Evolutionary conservation across 2,329 filamentous ascomycete species (phyloP).

Genomic region (Podosphaera aphanis): DNA sequence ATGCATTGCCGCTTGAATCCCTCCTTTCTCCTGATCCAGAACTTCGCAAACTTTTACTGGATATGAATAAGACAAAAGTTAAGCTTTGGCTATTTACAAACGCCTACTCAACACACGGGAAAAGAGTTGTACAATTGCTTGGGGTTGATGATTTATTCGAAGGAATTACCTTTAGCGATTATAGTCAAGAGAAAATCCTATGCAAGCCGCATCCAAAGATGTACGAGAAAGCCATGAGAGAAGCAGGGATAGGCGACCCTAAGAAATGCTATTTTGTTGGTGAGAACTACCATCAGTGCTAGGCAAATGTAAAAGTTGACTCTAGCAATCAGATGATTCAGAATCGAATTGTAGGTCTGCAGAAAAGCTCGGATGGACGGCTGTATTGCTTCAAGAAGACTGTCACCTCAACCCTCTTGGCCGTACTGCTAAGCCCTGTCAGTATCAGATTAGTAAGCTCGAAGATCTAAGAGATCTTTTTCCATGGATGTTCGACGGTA

Average conservation of each 20-base stretch:
- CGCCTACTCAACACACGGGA: slow-evolving; percentile 74
- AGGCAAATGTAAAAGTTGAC: background rate
- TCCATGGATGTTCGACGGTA: slow-evolving; percentile 63
- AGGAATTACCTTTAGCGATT: slow-evolving; percentile 87
- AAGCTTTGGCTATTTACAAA: slow-evolving; percentile 91
- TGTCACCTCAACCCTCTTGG: slow-evolving; percentile 32
- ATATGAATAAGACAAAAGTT: slow-evolving; percentile 65
- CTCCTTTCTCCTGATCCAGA: slow-evolving; percentile 60
- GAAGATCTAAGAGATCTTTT: slow-evolving; percentile 55
- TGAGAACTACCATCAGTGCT: slow-evolving; percentile 23
- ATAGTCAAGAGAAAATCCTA: slow-evolving; percentile 44
- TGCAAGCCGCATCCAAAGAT: slow-evolving; percentile 73
- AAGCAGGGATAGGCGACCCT: slow-evolving; percentile 45
- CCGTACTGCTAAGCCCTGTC: slow-evolving; percentile 40
- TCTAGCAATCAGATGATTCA: slow-evolving; percentile 47
- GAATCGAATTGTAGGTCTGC: slow-evolving; percentile 59
- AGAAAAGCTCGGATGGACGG: slow-evolving; percentile 61
- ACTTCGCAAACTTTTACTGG: slow-evolving; percentile 52
- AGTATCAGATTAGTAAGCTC: slow-evolving; percentile 53
- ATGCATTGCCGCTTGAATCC: slow-evolving; percentile 68
- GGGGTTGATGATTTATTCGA: slow-evolving; percentile 77
- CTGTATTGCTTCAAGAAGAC: slow-evolving; percentile 69
- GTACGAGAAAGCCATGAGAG: slow-evolving; percentile 71
- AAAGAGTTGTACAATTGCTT: slow-evolving; percentile 57
- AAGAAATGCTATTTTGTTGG: slow-evolving; percentile 82